phyloP scores from a whole-genome alignment of 2,329 filamentous ascomycete species.

The Tricladium varicosporioides region DNA sequence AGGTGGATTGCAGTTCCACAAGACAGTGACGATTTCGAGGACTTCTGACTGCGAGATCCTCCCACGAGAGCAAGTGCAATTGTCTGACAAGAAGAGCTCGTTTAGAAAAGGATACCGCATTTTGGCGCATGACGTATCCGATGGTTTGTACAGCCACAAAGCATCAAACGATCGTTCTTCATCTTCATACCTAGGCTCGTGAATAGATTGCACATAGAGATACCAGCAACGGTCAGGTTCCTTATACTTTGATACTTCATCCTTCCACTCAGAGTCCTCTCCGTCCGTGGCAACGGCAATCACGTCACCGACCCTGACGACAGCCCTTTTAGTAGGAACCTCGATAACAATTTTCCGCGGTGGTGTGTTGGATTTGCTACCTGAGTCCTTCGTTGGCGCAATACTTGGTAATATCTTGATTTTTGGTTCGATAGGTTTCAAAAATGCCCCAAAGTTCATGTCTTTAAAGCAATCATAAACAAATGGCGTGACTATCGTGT shows the following conservation, averaged over 20 bases:
- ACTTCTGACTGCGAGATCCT: constrained; percentile 56
- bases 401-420: constrained; percentile 31
- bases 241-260: constrained; percentile 43
- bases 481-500: constrained; percentile 70
- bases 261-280: constrained; percentile 55
- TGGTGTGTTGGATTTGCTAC: not conserved
- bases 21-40: constrained; percentile 53
- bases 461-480: constrained; percentile 62
- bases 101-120: constrained; percentile 68
- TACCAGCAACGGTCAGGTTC: constrained; percentile 60
- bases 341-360: not conserved
- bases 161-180: constrained; percentile 54
- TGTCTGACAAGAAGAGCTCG: constrained; percentile 74
- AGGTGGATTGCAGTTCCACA: constrained; percentile 51
- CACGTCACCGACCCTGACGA: constrained; percentile 49
- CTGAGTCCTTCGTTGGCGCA: constrained; percentile 8
- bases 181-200: constrained; percentile 32
- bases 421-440: constrained; percentile 40
- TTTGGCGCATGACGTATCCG: constrained; percentile 66
- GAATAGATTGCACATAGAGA: constrained; percentile 62
- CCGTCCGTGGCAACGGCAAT: constrained; percentile 44
- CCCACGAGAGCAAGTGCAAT: constrained; percentile 62
- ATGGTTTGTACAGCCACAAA: constrained; percentile 71
- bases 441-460: constrained; percentile 55
- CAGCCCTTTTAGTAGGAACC: constrained; percentile 34